Evolutionary conservation across 345 rosid species (phyloP), one percentile per base, ranked within the genome.

Genomic region (Raphanus raphanistrum): DNA sequence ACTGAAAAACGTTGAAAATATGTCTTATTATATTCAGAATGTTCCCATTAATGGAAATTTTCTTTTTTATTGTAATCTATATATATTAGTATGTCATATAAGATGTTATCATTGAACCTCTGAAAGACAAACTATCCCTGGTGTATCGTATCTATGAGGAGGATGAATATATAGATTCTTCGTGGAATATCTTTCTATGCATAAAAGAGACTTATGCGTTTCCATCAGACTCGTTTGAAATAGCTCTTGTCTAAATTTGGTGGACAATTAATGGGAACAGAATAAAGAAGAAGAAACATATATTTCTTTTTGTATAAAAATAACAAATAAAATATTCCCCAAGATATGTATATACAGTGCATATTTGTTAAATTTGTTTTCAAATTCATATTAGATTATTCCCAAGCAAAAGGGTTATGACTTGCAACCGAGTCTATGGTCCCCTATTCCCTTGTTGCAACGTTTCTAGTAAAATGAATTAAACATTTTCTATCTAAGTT

Each of bases 351-450:
- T 68, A 45, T 41, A 8, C 59, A 57, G 15, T 41, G 25, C 29
- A 58, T 59, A 58, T 41, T 41, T 38, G 48, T 67, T 8, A 67
- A 10, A 67, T 76, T 76, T 68, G 67, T 68, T 48, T 61, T 68
- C 17, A 61, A 7, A 12, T 65, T 27, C 57, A 75, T 59, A 75
- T 45, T 59, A 45, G 60, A 59, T 75, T 59, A 66, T 60, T 76
- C 61, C 35, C 58, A 41, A 43, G 52, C 16, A 59, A 60, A 21
- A 45, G 62, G 48, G 61, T 67, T 28, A 67, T 15, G 67, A 31
- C 66, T 67, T 75, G 25, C 70, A 6, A 65, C 26, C 72, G 15
- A 21, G 59, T 58, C 54, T n/a, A 55, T 75, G 67, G 61, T 76
- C 68, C 72, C 67, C 11, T 21, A 13, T 75, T 68, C 62, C 4